phyloP scores from a whole-genome alignment of 768 basidiomycete species.

The Tylopilus intermedius region DNA sequence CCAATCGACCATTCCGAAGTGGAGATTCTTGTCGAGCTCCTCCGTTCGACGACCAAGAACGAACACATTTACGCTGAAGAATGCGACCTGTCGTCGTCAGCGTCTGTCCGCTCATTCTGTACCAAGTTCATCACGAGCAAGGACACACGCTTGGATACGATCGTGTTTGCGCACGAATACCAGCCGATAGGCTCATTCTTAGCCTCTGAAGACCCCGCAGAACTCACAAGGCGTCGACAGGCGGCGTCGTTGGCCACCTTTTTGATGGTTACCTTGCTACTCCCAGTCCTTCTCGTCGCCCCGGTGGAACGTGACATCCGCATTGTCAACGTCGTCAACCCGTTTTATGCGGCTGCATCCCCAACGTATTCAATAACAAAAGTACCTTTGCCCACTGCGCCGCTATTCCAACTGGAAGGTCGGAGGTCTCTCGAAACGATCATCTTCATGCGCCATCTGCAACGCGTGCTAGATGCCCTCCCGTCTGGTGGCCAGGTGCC shows the following conservation, averaged over 20 bases:
- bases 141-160: conserved; percentile 68
- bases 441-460: conserved; percentile 72
- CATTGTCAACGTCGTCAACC: conserved; percentile 82
- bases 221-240: conserved; percentile 39
- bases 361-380: conserved; percentile 35
- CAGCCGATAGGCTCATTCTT: conserved; percentile 52
- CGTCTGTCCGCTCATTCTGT: conserved; percentile 66
- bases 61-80: conserved; percentile 76
- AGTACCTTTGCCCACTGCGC: conserved; percentile 23
- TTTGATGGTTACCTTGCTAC: conserved; percentile 69
- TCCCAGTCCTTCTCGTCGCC: conserved; percentile 75
- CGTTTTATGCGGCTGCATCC: conserved; percentile 81
- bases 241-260: conserved; percentile 64
- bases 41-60: conserved; percentile 68
- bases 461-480: conserved; percentile 78
- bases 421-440: conserved; percentile 56
- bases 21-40: conserved; percentile 56
- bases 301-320: conserved; percentile 88
- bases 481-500: conserved; percentile 56
- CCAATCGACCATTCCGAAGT: conserved; percentile 46
- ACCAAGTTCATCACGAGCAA: conserved; percentile 59
- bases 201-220: conserved; percentile 25
- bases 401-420: conserved; percentile 55
- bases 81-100: conserved; percentile 64
- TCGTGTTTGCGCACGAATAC: conserved; percentile 79